Percentiles rank a stretch among this genome's conserved stretches.
These are phyloP conservation scores for Ailanthus altissimus DNA, from an alignment of 345 rosid genomes.

Conservation along the genomic window DNA sequence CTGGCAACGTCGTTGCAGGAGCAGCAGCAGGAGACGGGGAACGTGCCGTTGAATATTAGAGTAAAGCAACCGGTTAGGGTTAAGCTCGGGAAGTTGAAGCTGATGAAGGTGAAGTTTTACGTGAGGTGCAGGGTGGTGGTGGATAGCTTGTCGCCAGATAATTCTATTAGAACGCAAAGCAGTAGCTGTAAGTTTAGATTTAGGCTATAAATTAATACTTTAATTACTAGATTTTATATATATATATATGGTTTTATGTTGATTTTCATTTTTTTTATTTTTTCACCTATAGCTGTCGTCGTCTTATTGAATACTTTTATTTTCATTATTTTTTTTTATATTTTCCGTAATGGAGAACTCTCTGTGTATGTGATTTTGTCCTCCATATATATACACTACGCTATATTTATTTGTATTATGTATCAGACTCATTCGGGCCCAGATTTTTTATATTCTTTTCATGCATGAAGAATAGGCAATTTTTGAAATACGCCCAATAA, in stretches of 20 bases:
- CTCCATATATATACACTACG: background rate
- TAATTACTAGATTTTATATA: background rate
- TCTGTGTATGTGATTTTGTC: background rate
- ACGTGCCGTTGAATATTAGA: conserved; percentile 58
- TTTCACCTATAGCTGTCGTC: background rate
- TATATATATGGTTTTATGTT: background rate
- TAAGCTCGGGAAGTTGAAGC: conserved; percentile 71
- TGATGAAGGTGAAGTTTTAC: conserved; percentile 57
- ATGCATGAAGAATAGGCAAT: background rate
- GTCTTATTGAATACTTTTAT: background rate
- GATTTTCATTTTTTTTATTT: background rate
- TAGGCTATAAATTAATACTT: conserved; percentile 37
- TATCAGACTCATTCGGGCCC: background rate
- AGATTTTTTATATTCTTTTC: background rate
- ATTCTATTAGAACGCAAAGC: conserved; percentile 44
- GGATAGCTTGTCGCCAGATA: conserved; percentile 45
- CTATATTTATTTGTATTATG: background rate
- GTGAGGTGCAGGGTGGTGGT: conserved; percentile 64
- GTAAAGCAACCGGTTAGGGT: conserved; percentile 80
- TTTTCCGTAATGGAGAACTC: too few species aligned
- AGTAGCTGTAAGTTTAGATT: conserved; percentile 70
- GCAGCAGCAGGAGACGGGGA: conserved; percentile 50
- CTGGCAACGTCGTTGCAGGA: conserved; percentile 41
- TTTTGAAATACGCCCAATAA: too few species aligned
- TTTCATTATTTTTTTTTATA: too few species aligned